Percentiles rank a stretch among this genome's conserved stretches.
Evolutionary conservation across 768 basidiomycete species (phyloP).

Genomic region (Rhodotorula kratochvilovae): DNA sequence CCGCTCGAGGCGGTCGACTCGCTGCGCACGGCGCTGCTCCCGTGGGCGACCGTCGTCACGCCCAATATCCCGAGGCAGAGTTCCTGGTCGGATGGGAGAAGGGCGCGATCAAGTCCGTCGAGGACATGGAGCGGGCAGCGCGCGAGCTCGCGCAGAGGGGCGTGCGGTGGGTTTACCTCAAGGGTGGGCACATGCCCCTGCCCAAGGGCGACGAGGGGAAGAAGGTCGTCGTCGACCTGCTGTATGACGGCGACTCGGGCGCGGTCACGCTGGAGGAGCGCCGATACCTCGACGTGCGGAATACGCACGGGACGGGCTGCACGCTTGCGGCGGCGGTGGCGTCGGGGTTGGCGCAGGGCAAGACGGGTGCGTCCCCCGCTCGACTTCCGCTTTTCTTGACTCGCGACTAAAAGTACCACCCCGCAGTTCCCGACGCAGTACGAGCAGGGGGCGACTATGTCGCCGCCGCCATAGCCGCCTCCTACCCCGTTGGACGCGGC

Average conservation of each 20-base stretch:
- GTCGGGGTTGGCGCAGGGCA: constrained; percentile 59
- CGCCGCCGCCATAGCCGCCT: constrained; percentile 66
- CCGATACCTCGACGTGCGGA: constrained; percentile 56
- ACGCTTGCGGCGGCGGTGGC: constrained; percentile 81
- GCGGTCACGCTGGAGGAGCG: constrained; percentile 41
- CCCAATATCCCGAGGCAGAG: constrained; percentile 81
- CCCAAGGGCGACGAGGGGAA: constrained; percentile 8
- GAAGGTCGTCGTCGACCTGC: constrained; percentile 62
- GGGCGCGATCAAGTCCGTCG: constrained; percentile 29
- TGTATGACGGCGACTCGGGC: constrained; percentile 50
- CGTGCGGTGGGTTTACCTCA: constrained; percentile 63
- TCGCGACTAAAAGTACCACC: background rate
- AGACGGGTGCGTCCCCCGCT: constrained; percentile 47
- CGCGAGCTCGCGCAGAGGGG: constrained; percentile 54
- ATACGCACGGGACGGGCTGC: constrained; percentile 80
- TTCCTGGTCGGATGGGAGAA: constrained; percentile 55
- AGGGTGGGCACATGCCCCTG: constrained; percentile 71
- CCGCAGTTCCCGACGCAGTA: constrained; percentile 60
- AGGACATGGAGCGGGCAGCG: constrained; percentile 60
- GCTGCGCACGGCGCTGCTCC: constrained; percentile 63
- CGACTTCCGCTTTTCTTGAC: background rate
- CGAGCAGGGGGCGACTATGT: constrained; percentile 65
- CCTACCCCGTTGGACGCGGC: constrained; percentile 65
- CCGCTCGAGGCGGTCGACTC: constrained; percentile 61
- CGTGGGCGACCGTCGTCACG: constrained; percentile 67